Evolutionary conservation across 139 green algal species (phyloP).

Genomic region (Chlorella sp.): DNA sequence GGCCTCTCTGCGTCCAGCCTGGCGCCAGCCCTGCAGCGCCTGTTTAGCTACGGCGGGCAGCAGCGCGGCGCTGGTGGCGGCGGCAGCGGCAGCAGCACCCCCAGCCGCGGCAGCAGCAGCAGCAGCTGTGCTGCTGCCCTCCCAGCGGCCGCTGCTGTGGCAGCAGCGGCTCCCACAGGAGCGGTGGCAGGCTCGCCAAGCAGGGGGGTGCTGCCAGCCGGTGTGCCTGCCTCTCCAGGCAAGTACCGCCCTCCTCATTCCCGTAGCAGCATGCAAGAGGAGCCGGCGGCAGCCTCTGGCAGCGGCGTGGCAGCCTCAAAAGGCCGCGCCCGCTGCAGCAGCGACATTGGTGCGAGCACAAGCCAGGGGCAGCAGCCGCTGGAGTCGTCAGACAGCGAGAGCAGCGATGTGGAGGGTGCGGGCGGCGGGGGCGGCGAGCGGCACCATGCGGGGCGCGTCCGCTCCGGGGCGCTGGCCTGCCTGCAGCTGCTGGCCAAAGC

Average conservation of each 20-base stretch:
- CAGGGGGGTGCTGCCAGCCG: no score
- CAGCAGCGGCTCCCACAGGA: not conserved
- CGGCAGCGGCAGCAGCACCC: not conserved
- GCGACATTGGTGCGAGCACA: not conserved
- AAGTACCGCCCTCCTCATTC: slow-evolving; percentile 8
- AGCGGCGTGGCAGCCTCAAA: not conserved
- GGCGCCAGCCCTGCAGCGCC: slow-evolving; percentile 15
- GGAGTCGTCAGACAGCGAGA: slow-evolving; percentile 43
- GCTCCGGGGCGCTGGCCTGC: slow-evolving; percentile 52
- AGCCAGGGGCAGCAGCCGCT: not conserved
- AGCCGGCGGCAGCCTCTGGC: not conserved
- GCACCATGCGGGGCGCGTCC: slow-evolving; percentile 44
- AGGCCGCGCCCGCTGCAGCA: not conserved
- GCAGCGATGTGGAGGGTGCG: slow-evolving; percentile 36
- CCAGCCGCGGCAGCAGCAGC: not conserved
- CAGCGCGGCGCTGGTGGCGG: not conserved
- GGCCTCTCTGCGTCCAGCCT: slow-evolving; percentile 6
- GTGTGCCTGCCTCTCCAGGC: not conserved
- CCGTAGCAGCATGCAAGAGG: not conserved
- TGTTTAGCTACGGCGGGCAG: slow-evolving; percentile 34
- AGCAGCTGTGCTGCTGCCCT: not conserved
- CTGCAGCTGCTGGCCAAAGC: slow-evolving; percentile 67
- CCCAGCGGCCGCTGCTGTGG: not conserved
- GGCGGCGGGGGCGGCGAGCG: slow-evolving; percentile 9
- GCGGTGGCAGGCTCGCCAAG: not conserved